Percentiles rank a stretch among this genome's conserved stretches.
Evolutionary conservation across 1,284 basidiomycete genomes (phyloP).

Genomic region (Trametes pubescens): DNA sequence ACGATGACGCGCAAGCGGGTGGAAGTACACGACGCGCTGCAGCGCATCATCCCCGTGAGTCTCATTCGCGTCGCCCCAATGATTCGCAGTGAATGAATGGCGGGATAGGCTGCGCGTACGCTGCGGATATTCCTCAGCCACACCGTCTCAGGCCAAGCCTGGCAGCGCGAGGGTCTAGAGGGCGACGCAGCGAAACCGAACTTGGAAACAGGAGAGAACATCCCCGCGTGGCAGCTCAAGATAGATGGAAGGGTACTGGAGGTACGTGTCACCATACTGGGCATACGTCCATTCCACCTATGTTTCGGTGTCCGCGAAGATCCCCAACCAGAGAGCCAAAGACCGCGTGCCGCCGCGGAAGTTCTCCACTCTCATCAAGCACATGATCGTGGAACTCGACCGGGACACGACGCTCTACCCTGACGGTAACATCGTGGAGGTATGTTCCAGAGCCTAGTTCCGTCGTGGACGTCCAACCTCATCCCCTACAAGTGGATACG

Average conservation of each 20-base stretch:
- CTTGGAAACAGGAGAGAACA: slow-evolving; percentile 73
- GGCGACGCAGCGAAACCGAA: slow-evolving; percentile 48
- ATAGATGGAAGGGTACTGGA: slow-evolving; percentile 90
- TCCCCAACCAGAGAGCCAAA: slow-evolving; percentile 66
- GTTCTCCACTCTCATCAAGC: slow-evolving; percentile 88
- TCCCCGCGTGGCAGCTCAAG: slow-evolving; percentile 91
- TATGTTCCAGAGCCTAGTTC: slow-evolving; percentile 40
- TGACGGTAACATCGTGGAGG: slow-evolving; percentile 84
- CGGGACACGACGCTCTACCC: slow-evolving; percentile 85
- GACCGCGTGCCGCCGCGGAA: slow-evolving; percentile 78
- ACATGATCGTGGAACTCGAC: slow-evolving; percentile 88
- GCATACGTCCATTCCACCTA: not conserved
- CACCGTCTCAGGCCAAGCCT: slow-evolving; percentile 85
- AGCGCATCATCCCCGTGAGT: slow-evolving; percentile 65
- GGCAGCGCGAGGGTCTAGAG: slow-evolving; percentile 56
- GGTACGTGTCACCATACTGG: slow-evolving; percentile 50
- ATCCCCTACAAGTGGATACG: slow-evolving; percentile 69
- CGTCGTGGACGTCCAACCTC: not conserved
- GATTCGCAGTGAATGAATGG: slow-evolving; percentile 1
- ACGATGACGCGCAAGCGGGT: slow-evolving; percentile 90
- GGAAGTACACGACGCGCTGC: slow-evolving; percentile 87
- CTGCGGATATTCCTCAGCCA: slow-evolving; percentile 91
- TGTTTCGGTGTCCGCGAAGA: slow-evolving; percentile 44
- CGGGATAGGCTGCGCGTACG: slow-evolving; percentile 78
- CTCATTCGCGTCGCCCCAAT: not conserved